Percentiles rank a stretch among this genome's conserved stretches.
These are phyloP conservation scores for Raddia distichophylla DNA, from an alignment of 176 grass and related monocot genomes.

Conservation along the genomic window DNA sequence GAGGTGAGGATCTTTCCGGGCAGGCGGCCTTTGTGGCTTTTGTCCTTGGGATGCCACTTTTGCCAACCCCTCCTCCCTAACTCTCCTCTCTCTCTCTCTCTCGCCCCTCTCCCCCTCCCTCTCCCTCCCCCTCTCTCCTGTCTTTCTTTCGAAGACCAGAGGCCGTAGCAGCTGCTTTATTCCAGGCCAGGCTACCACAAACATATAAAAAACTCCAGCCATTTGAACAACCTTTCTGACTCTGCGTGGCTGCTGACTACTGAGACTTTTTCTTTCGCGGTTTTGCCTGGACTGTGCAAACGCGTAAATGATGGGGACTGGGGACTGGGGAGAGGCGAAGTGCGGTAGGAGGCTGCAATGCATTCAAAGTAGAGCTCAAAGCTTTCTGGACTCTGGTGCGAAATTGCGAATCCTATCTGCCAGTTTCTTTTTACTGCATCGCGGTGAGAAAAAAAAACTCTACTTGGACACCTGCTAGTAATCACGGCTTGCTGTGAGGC, in stretches of 20 bases:
- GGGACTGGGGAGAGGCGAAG: neutral
- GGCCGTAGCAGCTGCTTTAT: constrained; percentile 38
- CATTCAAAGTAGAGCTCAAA: constrained; percentile 21
- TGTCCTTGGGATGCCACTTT: constrained; percentile 32
- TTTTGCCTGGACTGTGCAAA: constrained; percentile 18
- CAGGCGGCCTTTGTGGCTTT: constrained; percentile 29
- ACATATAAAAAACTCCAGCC: neutral
- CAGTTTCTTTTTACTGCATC: neutral
- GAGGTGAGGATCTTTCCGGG: constrained; percentile 41
- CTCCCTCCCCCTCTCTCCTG: too few relatives aligned
- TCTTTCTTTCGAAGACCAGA: constrained; percentile 16
- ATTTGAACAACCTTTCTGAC: constrained; percentile 29
- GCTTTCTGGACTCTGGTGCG: neutral
- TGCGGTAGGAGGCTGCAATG: constrained; percentile 2
- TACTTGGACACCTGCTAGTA: too few relatives aligned
- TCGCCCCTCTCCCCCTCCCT: too few relatives aligned
- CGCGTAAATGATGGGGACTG: constrained; percentile 21
- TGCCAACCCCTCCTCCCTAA: neutral
- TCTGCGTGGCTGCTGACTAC: neutral
- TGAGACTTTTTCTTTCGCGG: neutral
- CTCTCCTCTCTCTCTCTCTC: too few relatives aligned
- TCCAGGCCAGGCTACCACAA: constrained; percentile 31
- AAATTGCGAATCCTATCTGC: neutral
- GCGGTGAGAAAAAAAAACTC: neutral
- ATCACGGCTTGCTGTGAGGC: neutral